Evolutionary conservation across 345 rosid genomes (phyloP), one percentile per base, ranked within the genome.

Genomic region (Euphorbia tirucalli): DNA sequence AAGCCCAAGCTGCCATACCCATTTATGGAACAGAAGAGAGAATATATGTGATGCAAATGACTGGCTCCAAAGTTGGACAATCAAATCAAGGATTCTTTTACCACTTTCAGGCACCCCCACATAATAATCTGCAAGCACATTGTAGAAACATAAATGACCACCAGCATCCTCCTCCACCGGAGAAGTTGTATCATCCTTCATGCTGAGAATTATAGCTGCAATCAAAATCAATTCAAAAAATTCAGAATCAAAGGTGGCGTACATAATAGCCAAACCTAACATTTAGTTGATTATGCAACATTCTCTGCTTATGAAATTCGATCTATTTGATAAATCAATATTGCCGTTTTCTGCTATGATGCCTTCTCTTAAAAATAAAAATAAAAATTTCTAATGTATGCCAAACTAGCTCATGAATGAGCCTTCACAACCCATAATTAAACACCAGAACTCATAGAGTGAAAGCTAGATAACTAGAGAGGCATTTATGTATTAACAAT

Each of bases 31-130:
- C 71, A 93, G 79, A 15, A 96, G 95, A 65, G 95, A 67, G 73
- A 91, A 96, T 31, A 93, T 87, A 77, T 93, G 89, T 13, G 97
- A 93, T 65, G 97, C 96, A 80, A 93, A 93, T 11, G 94, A 93
- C 79, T 96, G 99, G 80, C 97, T 96, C 99, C 99, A 96, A 2
- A 96, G 90, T 78, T 86, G 99, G 61, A 93, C 91, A 77, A 96
- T 91, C 86, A 89, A 73, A 85, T 91, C 90, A 70, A 96, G 93
- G 24, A 89, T 93, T 49, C 76, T 83, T 43, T 87, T 85, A 30
- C 99, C 96, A 61, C 87, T 87, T 65, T 84, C 87, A 6, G 97
- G 90, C 30, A 78, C 80, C 56, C 49, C 70, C 61, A 87, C 85
- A 80, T 91, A 96, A 78, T 91, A 84, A 80, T 96, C 97, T 31